phyloP scores from a whole-genome alignment of 192 early-diverging fungal genomes.

The Spizellomyces sp. region DNA sequence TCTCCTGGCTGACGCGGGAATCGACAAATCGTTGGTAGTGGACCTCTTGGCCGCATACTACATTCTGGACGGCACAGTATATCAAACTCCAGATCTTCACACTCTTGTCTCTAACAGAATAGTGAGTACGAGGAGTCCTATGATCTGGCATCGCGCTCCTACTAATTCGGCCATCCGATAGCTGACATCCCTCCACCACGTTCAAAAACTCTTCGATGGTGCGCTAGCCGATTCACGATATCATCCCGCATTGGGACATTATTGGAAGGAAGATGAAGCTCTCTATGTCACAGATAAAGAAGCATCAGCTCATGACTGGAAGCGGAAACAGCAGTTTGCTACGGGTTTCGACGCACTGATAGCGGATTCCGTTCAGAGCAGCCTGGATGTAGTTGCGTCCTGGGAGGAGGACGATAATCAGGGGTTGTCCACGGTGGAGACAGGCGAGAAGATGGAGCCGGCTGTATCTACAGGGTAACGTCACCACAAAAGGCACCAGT shows the following conservation, averaged over 20 bases:
- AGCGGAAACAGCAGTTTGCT: too few species aligned
- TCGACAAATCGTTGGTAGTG: slow-evolving; percentile 17
- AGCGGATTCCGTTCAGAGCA: too few species aligned
- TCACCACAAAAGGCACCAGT: too few species aligned
- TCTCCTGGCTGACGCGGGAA: background rate
- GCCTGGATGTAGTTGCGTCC: too few species aligned
- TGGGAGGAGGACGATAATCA: too few species aligned
- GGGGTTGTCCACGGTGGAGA: too few species aligned
- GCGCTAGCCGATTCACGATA: slow-evolving; percentile 25
- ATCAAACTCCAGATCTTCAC: slow-evolving; percentile 50
- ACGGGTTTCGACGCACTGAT: too few species aligned
- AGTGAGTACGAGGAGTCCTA: slow-evolving; percentile 20
- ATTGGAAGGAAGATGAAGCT: slow-evolving; percentile 40
- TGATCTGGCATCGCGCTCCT: background rate
- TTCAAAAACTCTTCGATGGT: slow-evolving; percentile 40
- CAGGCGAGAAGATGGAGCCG: too few species aligned
- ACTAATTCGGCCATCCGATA: background rate
- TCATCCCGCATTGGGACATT: slow-evolving; percentile 41
- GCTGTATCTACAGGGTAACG: too few species aligned
- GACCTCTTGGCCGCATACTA: slow-evolving; percentile 51
- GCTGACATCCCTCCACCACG: slow-evolving; percentile 43
- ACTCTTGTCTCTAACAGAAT: slow-evolving; percentile 46
- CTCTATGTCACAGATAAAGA: background rate
- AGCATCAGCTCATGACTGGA: background rate
- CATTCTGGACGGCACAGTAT: slow-evolving; percentile 56